Conservation (phyloP, 345 rosid species). For the Salix suchowensis region DNA sequence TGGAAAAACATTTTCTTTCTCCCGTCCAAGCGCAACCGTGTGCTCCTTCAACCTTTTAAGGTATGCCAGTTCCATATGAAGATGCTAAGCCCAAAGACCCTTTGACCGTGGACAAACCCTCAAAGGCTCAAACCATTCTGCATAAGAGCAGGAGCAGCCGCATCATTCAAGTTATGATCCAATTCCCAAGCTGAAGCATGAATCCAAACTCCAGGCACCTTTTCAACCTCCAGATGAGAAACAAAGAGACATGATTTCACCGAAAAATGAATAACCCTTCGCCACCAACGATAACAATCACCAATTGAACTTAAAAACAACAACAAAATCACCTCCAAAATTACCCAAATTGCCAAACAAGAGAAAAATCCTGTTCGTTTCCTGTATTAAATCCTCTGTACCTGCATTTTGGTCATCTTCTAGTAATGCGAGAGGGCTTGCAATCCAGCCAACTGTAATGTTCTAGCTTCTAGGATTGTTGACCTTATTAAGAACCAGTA, state of each 20-base stretch:
- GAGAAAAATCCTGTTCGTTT: too few relatives aligned
- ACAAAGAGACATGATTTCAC: neutral
- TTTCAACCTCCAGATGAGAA: slow-evolving; percentile 41
- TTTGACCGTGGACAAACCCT: slow-evolving; percentile 72
- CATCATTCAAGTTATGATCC: slow-evolving; percentile 69
- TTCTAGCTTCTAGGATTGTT: too few relatives aligned
- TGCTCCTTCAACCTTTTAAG: slow-evolving; percentile 78
- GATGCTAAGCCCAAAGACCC: slow-evolving; percentile 85
- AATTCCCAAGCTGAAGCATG: slow-evolving; percentile 98
- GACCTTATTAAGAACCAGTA: too few relatives aligned
- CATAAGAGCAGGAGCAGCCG: slow-evolving; percentile 85
- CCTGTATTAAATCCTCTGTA: too few relatives aligned
- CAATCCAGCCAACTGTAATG: too few relatives aligned
- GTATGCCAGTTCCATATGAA: slow-evolving; percentile 83
- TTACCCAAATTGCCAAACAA: neutral
- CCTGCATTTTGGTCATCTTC: too few relatives aligned
- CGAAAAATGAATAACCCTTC: neutral
- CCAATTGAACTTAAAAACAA: neutral
- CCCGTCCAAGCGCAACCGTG: slow-evolving; percentile 76
- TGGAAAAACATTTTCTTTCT: slow-evolving; percentile 52
- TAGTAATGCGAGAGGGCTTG: too few relatives aligned
- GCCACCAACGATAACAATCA: neutral
- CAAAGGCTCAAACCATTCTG: slow-evolving; percentile 53
- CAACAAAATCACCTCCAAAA: neutral
- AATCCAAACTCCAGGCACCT: slow-evolving; percentile 82